Conservation (phyloP, 305 asterid species). For the Stenogyne calaminthoides region DNA sequence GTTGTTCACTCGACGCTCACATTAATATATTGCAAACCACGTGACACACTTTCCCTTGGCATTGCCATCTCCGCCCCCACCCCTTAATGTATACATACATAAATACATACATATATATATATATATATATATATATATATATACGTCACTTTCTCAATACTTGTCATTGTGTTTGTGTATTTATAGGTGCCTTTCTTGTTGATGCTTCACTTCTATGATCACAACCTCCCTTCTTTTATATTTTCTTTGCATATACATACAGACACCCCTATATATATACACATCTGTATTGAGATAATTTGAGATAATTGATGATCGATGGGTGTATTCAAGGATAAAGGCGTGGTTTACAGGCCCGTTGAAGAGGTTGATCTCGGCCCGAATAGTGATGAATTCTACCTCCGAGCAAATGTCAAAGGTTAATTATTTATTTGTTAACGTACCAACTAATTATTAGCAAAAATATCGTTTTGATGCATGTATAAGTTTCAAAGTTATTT, state of each 20-base stretch:
- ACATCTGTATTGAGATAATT: neutral
- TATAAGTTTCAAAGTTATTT: too few relatives aligned
- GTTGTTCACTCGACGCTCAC: neutral
- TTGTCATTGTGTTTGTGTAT: neutral
- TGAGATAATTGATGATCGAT: constrained; percentile 15
- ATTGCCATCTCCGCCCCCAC: constrained; percentile 47
- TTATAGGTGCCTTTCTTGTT: neutral
- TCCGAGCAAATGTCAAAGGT: constrained; percentile 85
- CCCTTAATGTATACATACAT: too few relatives aligned
- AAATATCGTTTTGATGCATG: too few relatives aligned
- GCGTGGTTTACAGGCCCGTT: constrained; percentile 60
- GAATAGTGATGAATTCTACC: constrained; percentile 58
- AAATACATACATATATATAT: too few relatives aligned
- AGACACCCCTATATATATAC: neutral
- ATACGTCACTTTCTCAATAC: neutral
- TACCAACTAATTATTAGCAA: too few relatives aligned
- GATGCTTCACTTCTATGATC: neutral
- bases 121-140: neutral
- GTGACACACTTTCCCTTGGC: neutral
- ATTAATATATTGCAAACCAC: neutral
- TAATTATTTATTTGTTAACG: neutral
- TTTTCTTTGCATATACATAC: neutral
- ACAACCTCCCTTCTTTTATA: neutral
- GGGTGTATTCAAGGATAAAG: constrained; percentile 61
- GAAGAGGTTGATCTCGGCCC: constrained; percentile 73